phyloP scores from a whole-genome alignment of 768 basidiomycete species.

The Collybiopsis luxurians region DNA sequence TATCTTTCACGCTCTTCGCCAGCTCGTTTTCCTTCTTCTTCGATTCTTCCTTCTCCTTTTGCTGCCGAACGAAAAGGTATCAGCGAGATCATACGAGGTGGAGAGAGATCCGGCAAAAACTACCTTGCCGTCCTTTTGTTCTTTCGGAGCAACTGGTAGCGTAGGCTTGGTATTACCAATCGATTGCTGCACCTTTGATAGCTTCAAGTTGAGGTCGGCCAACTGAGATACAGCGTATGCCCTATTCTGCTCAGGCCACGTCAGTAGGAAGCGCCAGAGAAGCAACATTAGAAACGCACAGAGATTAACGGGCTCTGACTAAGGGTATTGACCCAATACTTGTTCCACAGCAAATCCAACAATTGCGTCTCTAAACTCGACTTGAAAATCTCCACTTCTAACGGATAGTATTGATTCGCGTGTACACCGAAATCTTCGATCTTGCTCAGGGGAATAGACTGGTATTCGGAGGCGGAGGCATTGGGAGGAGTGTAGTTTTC shows the following conservation, averaged over 20 bases:
- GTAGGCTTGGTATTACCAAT: slow-evolving; percentile 59
- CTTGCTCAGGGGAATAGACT: slow-evolving; percentile 94
- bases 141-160: slow-evolving; percentile 47
- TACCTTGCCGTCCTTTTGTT: slow-evolving; percentile 55
- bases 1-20: slow-evolving; percentile 87
- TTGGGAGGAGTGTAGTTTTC: slow-evolving; percentile 88
- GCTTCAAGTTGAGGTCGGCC: slow-evolving; percentile 85
- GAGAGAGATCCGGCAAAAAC: neutral
- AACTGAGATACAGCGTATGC: slow-evolving; percentile 93
- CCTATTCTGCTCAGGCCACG: slow-evolving; percentile 64
- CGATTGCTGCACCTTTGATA: slow-evolving; percentile 64
- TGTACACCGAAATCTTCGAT: slow-evolving; percentile 99
- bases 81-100: too few relatives aligned
- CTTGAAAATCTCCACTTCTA: slow-evolving; percentile 96
- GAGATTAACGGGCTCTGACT: slow-evolving; percentile 92
- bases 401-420: slow-evolving; percentile 91
- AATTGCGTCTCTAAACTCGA: slow-evolving; percentile 84
- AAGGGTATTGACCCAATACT: slow-evolving; percentile 98
- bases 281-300: slow-evolving; percentile 47
- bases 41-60: slow-evolving; percentile 63
- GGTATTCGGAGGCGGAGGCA: slow-evolving; percentile 76
- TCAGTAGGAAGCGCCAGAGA: too few relatives aligned
- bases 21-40: slow-evolving; percentile 89
- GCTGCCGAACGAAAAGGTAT: slow-evolving; percentile 15
- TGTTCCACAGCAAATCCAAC: slow-evolving; percentile 93